Evolutionary conservation across 1,284 basidiomycete genomes (phyloP), one percentile per base, ranked within the genome.

Genomic region (Marasmius oreades): DNA sequence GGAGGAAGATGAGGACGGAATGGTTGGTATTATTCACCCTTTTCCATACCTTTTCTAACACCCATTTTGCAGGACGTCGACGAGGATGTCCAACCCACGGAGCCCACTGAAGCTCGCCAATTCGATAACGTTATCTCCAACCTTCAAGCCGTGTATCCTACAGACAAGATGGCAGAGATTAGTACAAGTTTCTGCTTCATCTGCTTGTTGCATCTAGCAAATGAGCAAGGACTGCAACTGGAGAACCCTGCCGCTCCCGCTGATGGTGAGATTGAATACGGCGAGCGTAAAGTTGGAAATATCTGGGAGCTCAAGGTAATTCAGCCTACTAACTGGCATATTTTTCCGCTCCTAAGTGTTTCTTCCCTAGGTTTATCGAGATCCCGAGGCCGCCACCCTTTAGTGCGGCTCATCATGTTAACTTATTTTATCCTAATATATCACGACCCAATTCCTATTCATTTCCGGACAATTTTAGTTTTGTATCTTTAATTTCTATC

Each of bases 171-270:
- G 88, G 87, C 91, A 46, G 97, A 99, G 65, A 98, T 99, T 70
- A 97, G 94, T 69, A 99, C 97, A 8, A 97, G 93, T 60, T 99
- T 98, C 84, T 99, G 96, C 73, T 99, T 99, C 77, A 99, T 99
- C 70, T 99, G 96, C 68, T 75, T 99, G 34, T 75, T 97, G 33
- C 95, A 98, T 75, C 78, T 99, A 42, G 95, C 95, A 45, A 97
- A 98, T 68, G 95, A 98, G 69, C 92, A 93, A 67, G 95, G 95
- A 1, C 77, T 98, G 45, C 89, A 87, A 66, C 79, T 95, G 43
- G 88, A 92, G 70, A 73, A 73, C 14, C 74, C 73, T 22, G 70
- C 63, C 23, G 20, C 43, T 16, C 23, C 55, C 18, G 62, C 56
- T 7, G 67, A 70, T 33, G 67, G 64, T 51, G 16, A 16, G 12